These are phyloP conservation scores for Xylaria castorea DNA, from an alignment of 495 filamentous ascomycete species.

Conservation along the genomic window DNA sequence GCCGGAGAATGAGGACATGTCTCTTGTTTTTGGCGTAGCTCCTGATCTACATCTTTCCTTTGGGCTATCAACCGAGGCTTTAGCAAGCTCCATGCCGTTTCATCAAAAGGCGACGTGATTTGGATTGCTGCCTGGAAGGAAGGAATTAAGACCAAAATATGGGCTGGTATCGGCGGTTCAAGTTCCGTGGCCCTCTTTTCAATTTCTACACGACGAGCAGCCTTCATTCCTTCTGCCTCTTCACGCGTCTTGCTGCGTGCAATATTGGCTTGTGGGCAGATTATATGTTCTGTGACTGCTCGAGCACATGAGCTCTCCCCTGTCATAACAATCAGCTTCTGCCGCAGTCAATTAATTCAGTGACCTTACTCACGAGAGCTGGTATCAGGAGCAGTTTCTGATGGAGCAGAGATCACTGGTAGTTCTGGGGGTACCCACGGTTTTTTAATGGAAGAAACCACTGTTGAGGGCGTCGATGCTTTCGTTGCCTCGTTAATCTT, in stretches of 20 bases:
- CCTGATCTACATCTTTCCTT: constrained; percentile 61
- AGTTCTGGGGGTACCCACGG: neutral
- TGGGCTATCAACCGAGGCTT: constrained; percentile 71
- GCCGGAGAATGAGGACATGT: constrained; percentile 22
- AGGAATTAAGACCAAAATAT: constrained; percentile 67
- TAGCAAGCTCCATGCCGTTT: constrained; percentile 68
- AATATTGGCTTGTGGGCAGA: constrained; percentile 4
- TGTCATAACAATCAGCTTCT: neutral
- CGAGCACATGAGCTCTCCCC: neutral
- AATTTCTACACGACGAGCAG: constrained; percentile 67
- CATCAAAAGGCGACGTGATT: constrained; percentile 67
- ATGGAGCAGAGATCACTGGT: neutral
- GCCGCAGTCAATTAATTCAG: neutral
- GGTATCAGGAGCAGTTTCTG: neutral
- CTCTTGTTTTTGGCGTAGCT: constrained; percentile 59
- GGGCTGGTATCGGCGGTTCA: constrained; percentile 64
- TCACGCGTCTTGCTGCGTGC: constrained; percentile 51
- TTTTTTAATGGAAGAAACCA: neutral
- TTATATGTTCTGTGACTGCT: neutral
- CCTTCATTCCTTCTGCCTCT: constrained; percentile 61
- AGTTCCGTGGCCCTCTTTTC: constrained; percentile 68
- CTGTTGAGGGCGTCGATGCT: neutral
- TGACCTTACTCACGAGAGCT: neutral
- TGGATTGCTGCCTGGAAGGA: constrained; percentile 74
- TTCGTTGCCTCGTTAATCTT: neutral